Percentiles rank a stretch among this genome's conserved stretches.
phyloP scores from a whole-genome alignment of 2,329 filamentous ascomycete species.

The Epichloe typhina region DNA sequence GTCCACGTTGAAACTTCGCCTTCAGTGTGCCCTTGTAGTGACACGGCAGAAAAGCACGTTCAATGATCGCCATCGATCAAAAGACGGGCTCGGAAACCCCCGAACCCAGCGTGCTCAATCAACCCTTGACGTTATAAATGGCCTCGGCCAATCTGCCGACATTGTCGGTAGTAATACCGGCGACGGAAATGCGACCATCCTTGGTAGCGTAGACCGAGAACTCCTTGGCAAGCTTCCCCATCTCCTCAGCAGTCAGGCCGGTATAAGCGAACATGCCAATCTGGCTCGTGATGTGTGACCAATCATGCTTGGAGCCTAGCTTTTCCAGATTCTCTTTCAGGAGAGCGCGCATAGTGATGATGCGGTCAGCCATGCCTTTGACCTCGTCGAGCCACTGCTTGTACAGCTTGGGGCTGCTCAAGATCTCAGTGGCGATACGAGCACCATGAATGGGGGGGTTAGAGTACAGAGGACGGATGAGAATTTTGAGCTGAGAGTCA shows the following conservation, averaged over 20 bases:
- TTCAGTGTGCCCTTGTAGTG: neutral
- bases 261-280: constrained; percentile 99
- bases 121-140: constrained; percentile 73
- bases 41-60: too few relatives aligned
- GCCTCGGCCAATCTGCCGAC: constrained; percentile 69
- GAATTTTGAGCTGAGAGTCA: constrained; percentile 96
- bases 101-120: constrained; percentile 11
- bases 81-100: neutral
- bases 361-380: constrained; percentile 97
- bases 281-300: constrained; percentile 96
- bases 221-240: constrained; percentile 83
- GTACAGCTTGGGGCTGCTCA: constrained; percentile 75
- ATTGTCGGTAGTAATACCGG: constrained; percentile 69
- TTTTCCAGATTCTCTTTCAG: constrained; percentile 92
- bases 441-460: constrained; percentile 98
- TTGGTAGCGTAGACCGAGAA: constrained; percentile 97
- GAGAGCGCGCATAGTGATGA: constrained; percentile 93
- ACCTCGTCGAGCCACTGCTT: constrained; percentile 93
- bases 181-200: constrained; percentile 76
- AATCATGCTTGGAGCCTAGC: constrained; percentile 91
- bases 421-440: constrained; percentile 81
- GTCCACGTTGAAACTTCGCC: neutral
- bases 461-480: constrained; percentile 93
- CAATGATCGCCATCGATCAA: neutral
- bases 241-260: constrained; percentile 78